Evolutionary conservation across 2,329 filamentous ascomycete species (phyloP).

Genomic region (Calonectria crousiana): DNA sequence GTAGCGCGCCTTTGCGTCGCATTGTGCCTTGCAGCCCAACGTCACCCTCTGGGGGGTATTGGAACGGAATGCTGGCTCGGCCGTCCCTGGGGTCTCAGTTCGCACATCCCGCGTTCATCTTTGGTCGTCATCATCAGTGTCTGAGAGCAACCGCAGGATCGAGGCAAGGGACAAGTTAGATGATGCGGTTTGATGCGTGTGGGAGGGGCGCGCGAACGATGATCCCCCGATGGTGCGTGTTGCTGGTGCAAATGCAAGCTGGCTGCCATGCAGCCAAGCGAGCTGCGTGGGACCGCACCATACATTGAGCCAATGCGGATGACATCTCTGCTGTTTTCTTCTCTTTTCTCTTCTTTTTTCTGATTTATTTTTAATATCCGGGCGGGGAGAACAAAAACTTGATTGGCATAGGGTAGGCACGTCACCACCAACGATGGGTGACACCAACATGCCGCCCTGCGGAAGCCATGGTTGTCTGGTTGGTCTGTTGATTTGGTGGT

Average conservation of each 20-base stretch:
- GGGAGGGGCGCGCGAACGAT: constrained; percentile 2
- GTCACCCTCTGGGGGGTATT: neutral
- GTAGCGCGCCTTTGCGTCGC: neutral
- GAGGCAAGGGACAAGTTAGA: constrained; percentile 5
- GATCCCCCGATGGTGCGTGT: neutral
- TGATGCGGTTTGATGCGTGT: neutral
- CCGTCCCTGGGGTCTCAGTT: constrained; percentile 3
- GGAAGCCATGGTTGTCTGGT: neutral
- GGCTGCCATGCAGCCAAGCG: constrained; percentile 1
- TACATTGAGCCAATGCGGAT: neutral
- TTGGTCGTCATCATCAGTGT: constrained; percentile 5
- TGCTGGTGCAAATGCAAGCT: neutral
- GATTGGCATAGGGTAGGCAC: neutral
- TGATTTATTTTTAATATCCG: neutral
- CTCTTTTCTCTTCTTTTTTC: neutral
- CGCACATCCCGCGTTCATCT: neutral
- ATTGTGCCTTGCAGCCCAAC: constrained; percentile 23
- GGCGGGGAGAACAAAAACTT: neutral
- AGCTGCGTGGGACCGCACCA: neutral
- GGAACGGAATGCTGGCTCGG: neutral
- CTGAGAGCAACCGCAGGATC: constrained; percentile 17
- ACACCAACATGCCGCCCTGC: neutral
- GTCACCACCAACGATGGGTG: neutral
- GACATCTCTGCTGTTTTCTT: neutral
- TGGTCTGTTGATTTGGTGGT: neutral